A percentile compares a stretch with the other conserved stretches of the same genome.
These are phyloP conservation scores for Trebouxia sp. DNA, from an alignment of 139 green algal species.

Conservation along the genomic window DNA sequence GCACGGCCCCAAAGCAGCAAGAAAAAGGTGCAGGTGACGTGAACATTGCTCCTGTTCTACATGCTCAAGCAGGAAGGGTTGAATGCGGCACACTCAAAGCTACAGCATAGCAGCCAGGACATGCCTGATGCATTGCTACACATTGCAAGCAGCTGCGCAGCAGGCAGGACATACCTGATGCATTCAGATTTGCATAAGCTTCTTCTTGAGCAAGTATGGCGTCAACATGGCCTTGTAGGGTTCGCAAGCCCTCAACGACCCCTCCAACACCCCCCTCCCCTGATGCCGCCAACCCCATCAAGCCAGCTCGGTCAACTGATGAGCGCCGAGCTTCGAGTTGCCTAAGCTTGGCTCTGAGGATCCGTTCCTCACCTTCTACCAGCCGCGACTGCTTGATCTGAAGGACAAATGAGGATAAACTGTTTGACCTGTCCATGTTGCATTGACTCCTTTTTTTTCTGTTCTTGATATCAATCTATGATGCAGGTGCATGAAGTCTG, in stretches of 20 bases:
- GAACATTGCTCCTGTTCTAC: too few relatives aligned
- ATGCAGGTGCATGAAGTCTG: too few relatives aligned
- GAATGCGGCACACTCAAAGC: too few relatives aligned
- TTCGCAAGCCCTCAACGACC: constrained; percentile 41
- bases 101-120: too few relatives aligned
- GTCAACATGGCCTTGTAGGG: constrained; percentile 46
- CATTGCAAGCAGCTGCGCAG: too few relatives aligned
- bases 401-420: background rate
- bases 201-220: constrained; percentile 45
- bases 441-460: background rate
- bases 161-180: background rate
- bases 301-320: constrained; percentile 47
- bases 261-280: constrained; percentile 26
- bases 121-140: too few relatives aligned
- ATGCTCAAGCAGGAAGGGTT: too few relatives aligned
- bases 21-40: too few relatives aligned
- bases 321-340: constrained; percentile 47
- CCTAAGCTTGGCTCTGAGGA: constrained; percentile 43
- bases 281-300: constrained; percentile 28
- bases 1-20: too few relatives aligned
- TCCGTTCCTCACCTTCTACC: constrained; percentile 52
- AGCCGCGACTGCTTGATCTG: constrained; percentile 38
- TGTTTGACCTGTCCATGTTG: too few relatives aligned
- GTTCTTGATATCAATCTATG: background rate
- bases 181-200: constrained; percentile 18